Percentiles rank a stretch among this genome's conserved stretches.
Conservation (phyloP, 176 grass and related monocot genomes). For the Bromus sterilis region DNA sequence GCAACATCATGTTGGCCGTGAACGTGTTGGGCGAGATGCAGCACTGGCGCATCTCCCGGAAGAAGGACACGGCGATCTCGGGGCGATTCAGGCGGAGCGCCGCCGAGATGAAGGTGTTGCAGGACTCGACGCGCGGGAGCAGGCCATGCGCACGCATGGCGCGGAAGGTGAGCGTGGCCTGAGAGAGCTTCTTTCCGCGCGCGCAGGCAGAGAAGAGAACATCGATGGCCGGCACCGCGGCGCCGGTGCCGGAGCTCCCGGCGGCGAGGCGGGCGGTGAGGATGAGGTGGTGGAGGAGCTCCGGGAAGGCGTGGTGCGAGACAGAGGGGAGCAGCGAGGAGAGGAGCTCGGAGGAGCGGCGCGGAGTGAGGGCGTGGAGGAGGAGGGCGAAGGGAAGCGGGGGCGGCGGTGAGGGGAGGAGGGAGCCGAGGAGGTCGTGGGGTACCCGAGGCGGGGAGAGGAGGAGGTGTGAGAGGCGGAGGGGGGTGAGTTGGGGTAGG, state of each 20-base stretch:
- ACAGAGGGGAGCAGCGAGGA: conserved; percentile 24
- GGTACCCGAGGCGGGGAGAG: neutral
- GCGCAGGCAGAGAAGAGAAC: conserved; percentile 64
- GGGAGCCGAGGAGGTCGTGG: conserved; percentile 30
- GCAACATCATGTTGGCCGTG: conserved; percentile 76
- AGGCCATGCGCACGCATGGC: conserved; percentile 63
- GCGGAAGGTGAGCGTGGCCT: conserved; percentile 50
- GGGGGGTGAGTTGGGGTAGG: conserved; percentile 17
- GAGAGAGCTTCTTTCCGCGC: conserved; percentile 52
- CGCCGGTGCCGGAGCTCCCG: neutral
- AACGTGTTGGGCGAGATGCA: conserved; percentile 66
- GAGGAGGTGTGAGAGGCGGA: conserved; percentile 38
- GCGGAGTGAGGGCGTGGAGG: conserved; percentile 36
- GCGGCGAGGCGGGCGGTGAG: conserved; percentile 33
- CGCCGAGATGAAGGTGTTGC: conserved; percentile 70
- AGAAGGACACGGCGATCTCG: conserved; percentile 64
- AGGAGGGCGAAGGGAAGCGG: conserved; percentile 29
- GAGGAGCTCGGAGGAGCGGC: conserved; percentile 28
- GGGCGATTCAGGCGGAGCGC: conserved; percentile 39
- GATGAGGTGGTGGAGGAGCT: conserved; percentile 37
- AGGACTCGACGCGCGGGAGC: conserved; percentile 55
- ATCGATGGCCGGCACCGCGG: conserved; percentile 35
- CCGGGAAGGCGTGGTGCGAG: conserved; percentile 25
- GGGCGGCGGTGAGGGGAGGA: conserved; percentile 9
- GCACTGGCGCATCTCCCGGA: conserved; percentile 65